Evolutionary conservation across 345 rosid species (phyloP), one percentile per base, ranked within the genome.

Genomic region (Dipteronia sinensis): DNA sequence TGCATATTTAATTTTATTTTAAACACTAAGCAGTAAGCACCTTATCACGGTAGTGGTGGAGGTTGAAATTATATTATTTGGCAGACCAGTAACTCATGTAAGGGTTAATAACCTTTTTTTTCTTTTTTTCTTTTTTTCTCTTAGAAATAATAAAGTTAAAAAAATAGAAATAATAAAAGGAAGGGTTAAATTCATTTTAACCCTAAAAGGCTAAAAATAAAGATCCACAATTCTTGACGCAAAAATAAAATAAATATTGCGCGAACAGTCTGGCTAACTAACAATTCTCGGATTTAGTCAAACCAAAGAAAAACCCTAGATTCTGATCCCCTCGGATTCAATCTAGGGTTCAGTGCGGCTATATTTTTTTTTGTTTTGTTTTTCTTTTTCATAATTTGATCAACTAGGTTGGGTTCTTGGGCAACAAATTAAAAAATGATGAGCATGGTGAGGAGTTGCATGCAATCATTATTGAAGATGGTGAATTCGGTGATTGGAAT

Each of bases 401-500:
- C 56, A 40, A 58, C 68, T 16, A 65, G 68, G 68, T 79, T 53
- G 69, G 80, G 67, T 70, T 69, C 25, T 25, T 29, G 51, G 69
- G 42, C 51, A 53, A 40, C 27, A 19, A 19, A 9, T 10, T 1
- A 55, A 68, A 19, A 16, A 70, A 90, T 86, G 91, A 88, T 31
- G 77, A 79, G 83, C 75, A 10, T 90, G 58, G 76, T 86, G 86
- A 89, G 89, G 86, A 89, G 89, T 73, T 94, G 94, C 83, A 55
- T 88, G 19, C 97, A 91, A 84, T 92, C 98, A 10, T 42, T 86
- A 56, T 64, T 94, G 82, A 96, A 96, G 88, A 78, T 94, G 79
- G 78, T 90, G 81, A 96, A 96, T 86, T 90, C 90, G 13, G 29
- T 89, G 38, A 74, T 88, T 10, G 99, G 98, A 31, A 92, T 96